Percentiles rank a stretch among this genome's conserved stretches.
These are phyloP conservation scores for Chlorella sp. DNA, from an alignment of 139 green algal genomes.

Conservation along the genomic window DNA sequence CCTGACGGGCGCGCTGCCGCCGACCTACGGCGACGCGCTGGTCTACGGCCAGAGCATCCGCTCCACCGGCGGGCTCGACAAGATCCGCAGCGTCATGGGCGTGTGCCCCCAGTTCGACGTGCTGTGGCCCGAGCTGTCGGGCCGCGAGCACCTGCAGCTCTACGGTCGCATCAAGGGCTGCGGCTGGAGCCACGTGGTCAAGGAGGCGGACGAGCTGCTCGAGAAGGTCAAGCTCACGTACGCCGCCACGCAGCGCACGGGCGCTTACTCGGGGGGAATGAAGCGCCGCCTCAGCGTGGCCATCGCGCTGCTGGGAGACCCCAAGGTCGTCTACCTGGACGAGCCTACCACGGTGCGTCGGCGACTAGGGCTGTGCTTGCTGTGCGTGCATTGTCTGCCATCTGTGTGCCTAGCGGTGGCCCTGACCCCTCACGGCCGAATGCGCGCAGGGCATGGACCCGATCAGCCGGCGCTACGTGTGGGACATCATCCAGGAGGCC, in stretches of 20 bases:
- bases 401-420: not conserved
- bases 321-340: slow-evolving; percentile 61
- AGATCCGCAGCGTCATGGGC: slow-evolving; percentile 34
- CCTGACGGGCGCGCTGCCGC: slow-evolving; percentile 60
- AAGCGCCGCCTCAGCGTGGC: slow-evolving; percentile 78
- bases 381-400: not conserved
- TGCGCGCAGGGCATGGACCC: slow-evolving; percentile 72
- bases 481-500: slow-evolving; percentile 85
- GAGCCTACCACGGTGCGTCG: slow-evolving; percentile 5
- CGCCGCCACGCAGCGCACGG: slow-evolving; percentile 31
- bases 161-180: slow-evolving; percentile 82
- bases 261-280: slow-evolving; percentile 78
- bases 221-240: slow-evolving; percentile 63
- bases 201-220: slow-evolving; percentile 35
- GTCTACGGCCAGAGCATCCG: slow-evolving; percentile 67
- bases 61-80: slow-evolving; percentile 57
- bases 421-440: not conserved
- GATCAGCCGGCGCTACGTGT: slow-evolving; percentile 82
- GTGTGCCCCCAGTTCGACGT: slow-evolving; percentile 78
- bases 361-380: not conserved
- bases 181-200: slow-evolving; percentile 14
- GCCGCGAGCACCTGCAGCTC: slow-evolving; percentile 81
- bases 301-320: slow-evolving; percentile 86
- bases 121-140: slow-evolving; percentile 81
- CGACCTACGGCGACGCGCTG: slow-evolving; percentile 69